Conservation (phyloP, 352 stramenopile genomes). For the Pythium biforme region DNA sequence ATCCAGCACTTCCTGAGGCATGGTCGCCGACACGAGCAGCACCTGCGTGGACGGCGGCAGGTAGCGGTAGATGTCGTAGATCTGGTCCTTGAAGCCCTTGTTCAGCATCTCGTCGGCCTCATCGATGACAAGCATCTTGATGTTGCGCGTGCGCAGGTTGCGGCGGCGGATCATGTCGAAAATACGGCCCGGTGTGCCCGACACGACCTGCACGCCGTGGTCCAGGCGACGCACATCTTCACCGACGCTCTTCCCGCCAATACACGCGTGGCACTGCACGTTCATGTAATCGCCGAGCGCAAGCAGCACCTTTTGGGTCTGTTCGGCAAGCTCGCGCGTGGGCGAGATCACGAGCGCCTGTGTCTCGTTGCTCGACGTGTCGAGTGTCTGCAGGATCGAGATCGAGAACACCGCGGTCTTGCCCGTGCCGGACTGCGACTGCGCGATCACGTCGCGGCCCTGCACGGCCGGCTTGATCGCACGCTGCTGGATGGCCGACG, state of each 20-base stretch:
- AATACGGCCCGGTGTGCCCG: conserved; percentile 95
- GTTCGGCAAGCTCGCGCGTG: conserved; percentile 92
- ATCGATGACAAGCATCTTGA: conserved; percentile 97
- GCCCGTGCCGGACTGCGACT: conserved; percentile 93
- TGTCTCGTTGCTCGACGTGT: conserved; percentile 90
- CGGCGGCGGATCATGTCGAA: conserved; percentile 97
- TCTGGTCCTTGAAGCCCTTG: conserved; percentile 98
- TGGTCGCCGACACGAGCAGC: conserved; percentile 94
- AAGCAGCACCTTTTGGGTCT: conserved; percentile 96
- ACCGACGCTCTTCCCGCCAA: conserved; percentile 93
- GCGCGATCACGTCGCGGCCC: conserved; percentile 96
- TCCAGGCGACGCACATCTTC: conserved; percentile 96
- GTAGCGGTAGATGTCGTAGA: conserved; percentile 98
- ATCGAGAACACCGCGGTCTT: conserved; percentile 97
- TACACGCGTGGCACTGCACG: conserved; percentile 95
- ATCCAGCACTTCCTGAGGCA: conserved; percentile 94
- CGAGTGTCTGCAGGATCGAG: conserved; percentile 91
- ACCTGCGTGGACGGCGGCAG: conserved; percentile 93
- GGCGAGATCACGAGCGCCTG: conserved; percentile 93
- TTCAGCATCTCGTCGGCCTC: conserved; percentile 99
- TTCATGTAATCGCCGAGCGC: conserved; percentile 98
- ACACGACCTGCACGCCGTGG: conserved; percentile 93
- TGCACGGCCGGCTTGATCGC: conserved; percentile 96
- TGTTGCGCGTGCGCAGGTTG: conserved; percentile 87
- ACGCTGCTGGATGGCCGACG: conserved; percentile 97